A percentile compares a stretch with the other conserved stretches of the same genome.
Evolutionary conservation across 805 yeast species (phyloP).

Genomic region (Kluyveromyces siamensis): DNA sequence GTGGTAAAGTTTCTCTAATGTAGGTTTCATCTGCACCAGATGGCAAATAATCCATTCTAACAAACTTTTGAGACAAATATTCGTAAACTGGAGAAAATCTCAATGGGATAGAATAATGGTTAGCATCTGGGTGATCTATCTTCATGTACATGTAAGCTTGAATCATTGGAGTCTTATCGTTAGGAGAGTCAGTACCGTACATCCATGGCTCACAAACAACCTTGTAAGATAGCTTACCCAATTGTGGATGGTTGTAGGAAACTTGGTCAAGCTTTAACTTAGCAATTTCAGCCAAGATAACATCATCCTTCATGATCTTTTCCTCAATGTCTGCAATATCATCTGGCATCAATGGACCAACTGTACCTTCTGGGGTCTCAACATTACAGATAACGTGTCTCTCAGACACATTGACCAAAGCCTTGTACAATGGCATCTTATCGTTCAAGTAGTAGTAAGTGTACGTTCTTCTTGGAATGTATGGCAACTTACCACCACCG

Average conservation of each 20-base stretch:
- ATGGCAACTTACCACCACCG: conserved; percentile 41
- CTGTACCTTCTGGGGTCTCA: conserved; percentile 48
- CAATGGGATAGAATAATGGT: conserved; percentile 68
- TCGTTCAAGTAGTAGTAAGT: conserved; percentile 55
- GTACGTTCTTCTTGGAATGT: conserved; percentile 60
- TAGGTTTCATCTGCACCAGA: conserved; percentile 57
- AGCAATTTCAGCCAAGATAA: conserved; percentile 52
- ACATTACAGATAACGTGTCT: conserved; percentile 53
- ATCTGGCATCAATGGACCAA: conserved; percentile 66
- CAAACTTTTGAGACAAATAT: conserved; percentile 46
- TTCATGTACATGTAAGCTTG: conserved; percentile 72
- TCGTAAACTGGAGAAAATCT: conserved; percentile 69
- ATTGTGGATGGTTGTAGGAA: conserved; percentile 18
- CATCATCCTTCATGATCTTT: conserved; percentile 43
- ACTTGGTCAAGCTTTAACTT: conserved; percentile 54
- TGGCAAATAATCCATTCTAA: conserved; percentile 68
- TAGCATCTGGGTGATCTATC: conserved; percentile 59
- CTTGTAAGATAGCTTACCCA: conserved; percentile 16
- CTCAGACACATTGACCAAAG: conserved; percentile 55
- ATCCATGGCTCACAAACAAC: conserved; percentile 77
- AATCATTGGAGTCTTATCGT: conserved; percentile 44
- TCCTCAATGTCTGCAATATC: conserved; percentile 50
- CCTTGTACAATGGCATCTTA: conserved; percentile 50
- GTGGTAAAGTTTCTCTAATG: conserved; percentile 45
- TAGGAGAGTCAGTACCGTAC: conserved; percentile 66